phyloP scores from a whole-genome alignment of 2,329 filamentous ascomycete genomes.

The Venturia carpophila region DNA sequence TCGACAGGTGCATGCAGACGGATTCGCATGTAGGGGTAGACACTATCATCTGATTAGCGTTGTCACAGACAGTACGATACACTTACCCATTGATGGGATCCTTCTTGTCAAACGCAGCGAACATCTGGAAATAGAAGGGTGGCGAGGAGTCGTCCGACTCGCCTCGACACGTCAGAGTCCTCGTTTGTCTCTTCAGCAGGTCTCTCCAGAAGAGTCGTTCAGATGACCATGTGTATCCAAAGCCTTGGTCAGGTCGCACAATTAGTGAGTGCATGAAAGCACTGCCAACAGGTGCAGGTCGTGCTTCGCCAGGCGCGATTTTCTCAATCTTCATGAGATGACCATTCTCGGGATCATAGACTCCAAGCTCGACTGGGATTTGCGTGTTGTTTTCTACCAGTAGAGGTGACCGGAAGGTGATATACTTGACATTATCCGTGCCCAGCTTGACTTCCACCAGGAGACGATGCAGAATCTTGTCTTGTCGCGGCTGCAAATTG shows the following conservation, averaged over 20 bases:
- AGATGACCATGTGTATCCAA: constrained; percentile 91
- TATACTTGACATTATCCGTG: constrained; percentile 95
- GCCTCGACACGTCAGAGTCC: constrained; percentile 80
- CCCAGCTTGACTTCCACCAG: constrained; percentile 87
- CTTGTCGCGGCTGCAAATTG: constrained; percentile 77
- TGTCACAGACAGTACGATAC: constrained; percentile 15
- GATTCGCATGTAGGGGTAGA: constrained; percentile 91
- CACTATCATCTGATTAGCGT: constrained; percentile 38
- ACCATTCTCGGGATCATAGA: constrained; percentile 80
- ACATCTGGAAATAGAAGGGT: constrained; percentile 94
- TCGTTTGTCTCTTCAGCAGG: constrained; percentile 72
- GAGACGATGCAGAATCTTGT: constrained; percentile 77
- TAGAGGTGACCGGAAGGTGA: constrained; percentile 86
- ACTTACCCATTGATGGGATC: constrained; percentile 69
- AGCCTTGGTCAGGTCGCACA: constrained; percentile 86
- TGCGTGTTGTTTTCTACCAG: constrained; percentile 94
- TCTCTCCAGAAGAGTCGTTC: constrained; percentile 92
- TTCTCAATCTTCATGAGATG: constrained; percentile 97
- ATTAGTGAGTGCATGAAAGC: constrained; percentile 83
- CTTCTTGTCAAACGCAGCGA: constrained; percentile 73
- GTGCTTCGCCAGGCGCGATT: constrained; percentile 81
- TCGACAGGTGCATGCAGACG: constrained; percentile 88
- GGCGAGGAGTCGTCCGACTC: constrained; percentile 61
- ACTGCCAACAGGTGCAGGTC: constrained; percentile 85
- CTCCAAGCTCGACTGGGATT: constrained; percentile 86